phyloP scores from a whole-genome alignment of 2,329 filamentous ascomycete species.

The Botryotinia convoluta region DNA sequence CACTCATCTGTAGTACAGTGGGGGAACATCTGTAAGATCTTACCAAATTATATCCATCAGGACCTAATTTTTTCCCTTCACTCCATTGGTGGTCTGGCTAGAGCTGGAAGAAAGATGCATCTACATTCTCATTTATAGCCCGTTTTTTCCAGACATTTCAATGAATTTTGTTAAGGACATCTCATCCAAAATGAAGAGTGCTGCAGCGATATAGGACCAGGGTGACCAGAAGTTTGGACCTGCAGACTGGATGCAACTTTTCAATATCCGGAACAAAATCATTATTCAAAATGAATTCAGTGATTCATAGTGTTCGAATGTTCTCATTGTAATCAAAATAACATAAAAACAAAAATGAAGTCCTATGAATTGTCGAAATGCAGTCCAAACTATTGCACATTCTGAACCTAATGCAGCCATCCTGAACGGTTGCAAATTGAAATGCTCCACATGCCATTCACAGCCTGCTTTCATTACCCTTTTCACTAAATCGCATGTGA shows the following conservation, averaged over 20 bases:
- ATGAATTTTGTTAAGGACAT: not conserved
- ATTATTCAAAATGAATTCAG: not conserved
- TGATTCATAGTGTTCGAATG: not conserved
- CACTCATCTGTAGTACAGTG: not conserved
- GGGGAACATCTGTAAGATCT: not conserved
- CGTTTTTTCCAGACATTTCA: not conserved
- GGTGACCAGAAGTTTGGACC: not conserved
- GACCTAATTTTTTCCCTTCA: not conserved
- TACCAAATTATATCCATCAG: not conserved
- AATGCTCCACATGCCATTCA: not conserved
- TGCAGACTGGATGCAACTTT: not conserved
- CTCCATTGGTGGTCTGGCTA: not conserved
- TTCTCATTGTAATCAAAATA: not conserved
- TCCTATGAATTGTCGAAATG: not conserved
- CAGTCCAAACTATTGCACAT: not conserved
- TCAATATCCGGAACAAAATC: not conserved
- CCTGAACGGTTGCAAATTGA: not conserved
- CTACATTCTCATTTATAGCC: not conserved
- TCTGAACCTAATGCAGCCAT: not conserved
- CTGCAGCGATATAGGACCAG: not conserved
- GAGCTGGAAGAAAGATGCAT: not conserved
- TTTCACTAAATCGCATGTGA: not conserved
- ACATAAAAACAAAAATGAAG: not conserved
- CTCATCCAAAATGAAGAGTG: not conserved
- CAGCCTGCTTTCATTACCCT: not conserved